phyloP scores from a whole-genome alignment of 2,329 filamentous ascomycete species.

The Cladosporium halotolerans region DNA sequence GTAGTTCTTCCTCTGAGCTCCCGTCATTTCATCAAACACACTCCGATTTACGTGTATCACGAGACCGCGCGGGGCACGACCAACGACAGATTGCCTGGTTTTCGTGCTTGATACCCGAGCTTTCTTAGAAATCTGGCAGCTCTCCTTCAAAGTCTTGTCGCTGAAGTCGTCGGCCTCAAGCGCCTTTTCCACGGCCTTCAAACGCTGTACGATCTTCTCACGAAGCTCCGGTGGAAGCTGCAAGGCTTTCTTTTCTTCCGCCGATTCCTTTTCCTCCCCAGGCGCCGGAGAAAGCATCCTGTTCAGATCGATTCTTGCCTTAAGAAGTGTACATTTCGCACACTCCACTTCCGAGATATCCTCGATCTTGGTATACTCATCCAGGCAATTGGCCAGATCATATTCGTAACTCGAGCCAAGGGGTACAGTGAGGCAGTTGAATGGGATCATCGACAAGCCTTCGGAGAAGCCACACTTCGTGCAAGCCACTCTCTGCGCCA shows the following conservation, averaged over 20 bases:
- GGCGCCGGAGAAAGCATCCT: constrained; percentile 33
- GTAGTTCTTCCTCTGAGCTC: constrained; percentile 74
- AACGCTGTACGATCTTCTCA: constrained; percentile 43
- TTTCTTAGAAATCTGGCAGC: constrained; percentile 47
- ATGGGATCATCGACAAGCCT: constrained; percentile 81
- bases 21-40: constrained; percentile 78
- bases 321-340: constrained; percentile 76
- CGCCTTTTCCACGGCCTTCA: constrained; percentile 62
- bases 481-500: constrained; percentile 85
- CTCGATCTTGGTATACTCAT: constrained; percentile 80
- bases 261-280: constrained; percentile 18
- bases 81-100: constrained; percentile 81
- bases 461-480: constrained; percentile 79
- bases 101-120: constrained; percentile 73
- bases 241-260: constrained; percentile 10
- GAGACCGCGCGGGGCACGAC: constrained; percentile 71
- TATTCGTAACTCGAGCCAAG: constrained; percentile 62
- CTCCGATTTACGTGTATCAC: constrained; percentile 88
- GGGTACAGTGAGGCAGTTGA: constrained; percentile 86
- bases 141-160: constrained; percentile 44
- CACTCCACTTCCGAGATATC: constrained; percentile 86
- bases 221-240: constrained; percentile 40
- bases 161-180: constrained; percentile 76
- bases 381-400: constrained; percentile 70
- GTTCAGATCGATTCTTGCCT: constrained; percentile 48